Base-by-base conservation (phyloP, 2,329 filamentous ascomycete species). In the Fusarium newnesense region DNA sequence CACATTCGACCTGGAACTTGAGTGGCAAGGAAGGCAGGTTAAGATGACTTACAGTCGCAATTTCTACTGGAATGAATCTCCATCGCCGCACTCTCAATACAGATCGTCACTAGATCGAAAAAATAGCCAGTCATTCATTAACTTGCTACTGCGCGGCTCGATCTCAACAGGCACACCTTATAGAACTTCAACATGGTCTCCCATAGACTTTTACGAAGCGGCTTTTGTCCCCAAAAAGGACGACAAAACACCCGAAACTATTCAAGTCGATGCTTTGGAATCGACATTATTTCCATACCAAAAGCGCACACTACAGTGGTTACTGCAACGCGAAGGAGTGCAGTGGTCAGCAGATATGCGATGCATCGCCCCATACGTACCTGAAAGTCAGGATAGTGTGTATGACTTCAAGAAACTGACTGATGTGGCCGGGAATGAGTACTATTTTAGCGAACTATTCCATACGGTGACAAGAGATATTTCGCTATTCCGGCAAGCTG, bases 241-340 rank as follows among this genome's bases (percentile, higher is more conserved):
- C 9, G 84, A 87, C 59, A 66, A 77, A 21, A 73, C 79, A 7
- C 65, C 85, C 2, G 75, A 79, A 4, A 79, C 81, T 0, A 82
- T 89, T 40, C 42, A 81, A 6, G 79, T 89, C 10, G 81, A 84
- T 1, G 81, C 80, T 32, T 83, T 87, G 57, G 82, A 82, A 49
- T 85, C 89, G 2, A 83, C 81, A 0, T 81, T 95, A 1, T 95
- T 90, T 77, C 92, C 92, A 0, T 95, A 94, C 67, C 93, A 95
- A 79, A 89, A 89, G 62, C 85, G 92, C 67, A 88, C 92, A 4
- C 84, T 95, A 5, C 85, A 90, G 53, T 96, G 93, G 93, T 83
- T 95, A 65, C 80, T 95, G 50, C 81, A 82, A 46, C 87, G 91
- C 50, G 93, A 96, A 81, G 90, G 90, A 9, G 86, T 90, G 6